Evolutionary conservation across 2,329 filamentous ascomycete species (phyloP).

Genomic region (Scedosporium dehoogii): DNA sequence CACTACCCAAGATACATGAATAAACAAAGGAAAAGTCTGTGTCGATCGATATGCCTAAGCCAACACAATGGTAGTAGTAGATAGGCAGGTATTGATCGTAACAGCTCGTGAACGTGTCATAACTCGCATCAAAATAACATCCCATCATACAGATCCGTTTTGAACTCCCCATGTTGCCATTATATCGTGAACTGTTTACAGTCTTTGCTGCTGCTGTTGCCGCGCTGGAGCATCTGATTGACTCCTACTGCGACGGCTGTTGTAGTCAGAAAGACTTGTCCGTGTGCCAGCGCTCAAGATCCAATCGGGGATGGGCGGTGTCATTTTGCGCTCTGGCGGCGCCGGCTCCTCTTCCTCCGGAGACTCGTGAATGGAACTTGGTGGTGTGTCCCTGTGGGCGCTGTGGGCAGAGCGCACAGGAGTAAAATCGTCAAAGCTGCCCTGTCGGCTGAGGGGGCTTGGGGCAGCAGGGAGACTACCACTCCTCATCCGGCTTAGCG

Average conservation of each 20-base stretch:
- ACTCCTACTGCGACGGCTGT: slow-evolving; percentile 39
- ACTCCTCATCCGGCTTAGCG: slow-evolving; percentile 43
- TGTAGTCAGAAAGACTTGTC: slow-evolving; percentile 38
- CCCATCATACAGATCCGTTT: slow-evolving; percentile 14
- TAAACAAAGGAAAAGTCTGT: background rate
- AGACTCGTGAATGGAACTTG: slow-evolving; percentile 11
- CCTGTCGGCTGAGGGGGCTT: slow-evolving; percentile 37
- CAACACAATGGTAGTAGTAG: background rate
- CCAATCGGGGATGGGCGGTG: slow-evolving; percentile 53
- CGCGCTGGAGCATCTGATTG: slow-evolving; percentile 19
- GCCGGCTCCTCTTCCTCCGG: slow-evolving; percentile 14
- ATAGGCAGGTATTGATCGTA: background rate
- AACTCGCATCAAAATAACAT: background rate
- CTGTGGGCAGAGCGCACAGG: slow-evolving; percentile 11
- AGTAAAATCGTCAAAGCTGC: slow-evolving; percentile 38
- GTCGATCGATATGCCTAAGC: background rate
- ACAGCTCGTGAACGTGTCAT: background rate
- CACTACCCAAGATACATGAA: background rate
- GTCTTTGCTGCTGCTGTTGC: slow-evolving; percentile 26
- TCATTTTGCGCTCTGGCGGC: slow-evolving; percentile 36
- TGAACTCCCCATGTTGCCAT: slow-evolving; percentile 60
- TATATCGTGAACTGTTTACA: background rate
- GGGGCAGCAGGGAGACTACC: slow-evolving; percentile 39
- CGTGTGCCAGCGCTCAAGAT: slow-evolving; percentile 43
- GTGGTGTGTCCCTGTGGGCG: background rate